Evolutionary conservation across 2,329 filamentous ascomycete species (phyloP).

Genomic region (Celoporthe dispersa): DNA sequence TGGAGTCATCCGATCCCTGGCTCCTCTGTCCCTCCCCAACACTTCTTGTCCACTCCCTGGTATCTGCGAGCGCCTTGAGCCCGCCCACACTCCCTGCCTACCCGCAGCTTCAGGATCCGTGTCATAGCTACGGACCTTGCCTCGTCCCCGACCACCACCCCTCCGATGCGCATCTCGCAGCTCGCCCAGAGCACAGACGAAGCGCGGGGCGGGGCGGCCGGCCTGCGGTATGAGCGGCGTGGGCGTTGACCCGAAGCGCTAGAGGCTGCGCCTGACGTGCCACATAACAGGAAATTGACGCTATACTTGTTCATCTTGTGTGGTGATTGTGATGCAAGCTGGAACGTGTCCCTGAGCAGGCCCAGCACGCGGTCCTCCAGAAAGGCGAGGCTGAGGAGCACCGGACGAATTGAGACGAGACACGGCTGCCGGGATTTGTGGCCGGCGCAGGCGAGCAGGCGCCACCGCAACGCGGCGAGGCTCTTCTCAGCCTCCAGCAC

Average conservation of each 20-base stretch:
- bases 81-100: background rate
- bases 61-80: background rate
- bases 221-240: background rate
- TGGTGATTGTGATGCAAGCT: background rate
- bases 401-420: background rate
- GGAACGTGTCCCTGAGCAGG: background rate
- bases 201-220: no score
- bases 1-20: background rate
- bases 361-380: background rate
- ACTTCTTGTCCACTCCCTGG: background rate
- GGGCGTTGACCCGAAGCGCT: background rate
- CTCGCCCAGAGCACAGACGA: background rate
- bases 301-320: background rate
- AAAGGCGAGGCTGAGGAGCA: background rate
- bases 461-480: background rate
- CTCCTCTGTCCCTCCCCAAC: background rate
- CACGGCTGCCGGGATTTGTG: background rate
- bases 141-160: background rate
- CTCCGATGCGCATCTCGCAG: background rate
- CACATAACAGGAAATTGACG: background rate
- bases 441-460: background rate
- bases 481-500: background rate
- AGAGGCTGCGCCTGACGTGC: background rate
- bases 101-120: background rate
- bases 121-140: background rate